These are phyloP conservation scores for Teunomyces funiuensis DNA, from an alignment of 805 yeast genomes.

Conservation along the genomic window DNA sequence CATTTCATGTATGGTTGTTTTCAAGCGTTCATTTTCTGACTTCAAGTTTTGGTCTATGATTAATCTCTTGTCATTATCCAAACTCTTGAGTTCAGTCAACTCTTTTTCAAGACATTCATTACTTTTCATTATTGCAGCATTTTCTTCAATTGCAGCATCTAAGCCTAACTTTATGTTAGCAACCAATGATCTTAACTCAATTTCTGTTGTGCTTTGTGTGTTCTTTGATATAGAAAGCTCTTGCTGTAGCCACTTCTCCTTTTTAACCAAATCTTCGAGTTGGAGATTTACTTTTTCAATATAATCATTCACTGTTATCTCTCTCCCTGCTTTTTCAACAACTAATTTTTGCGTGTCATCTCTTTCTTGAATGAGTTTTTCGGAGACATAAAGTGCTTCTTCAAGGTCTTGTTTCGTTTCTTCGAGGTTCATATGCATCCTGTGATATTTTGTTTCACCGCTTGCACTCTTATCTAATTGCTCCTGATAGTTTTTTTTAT, in stretches of 20 bases:
- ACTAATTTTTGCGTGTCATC: neutral
- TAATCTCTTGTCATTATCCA: too few species aligned
- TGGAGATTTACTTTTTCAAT: neutral
- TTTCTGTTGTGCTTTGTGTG: neutral
- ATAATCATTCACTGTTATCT: neutral
- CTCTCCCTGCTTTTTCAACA: neutral
- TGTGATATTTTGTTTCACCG: neutral
- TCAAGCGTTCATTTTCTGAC: neutral
- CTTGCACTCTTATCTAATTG: too few species aligned
- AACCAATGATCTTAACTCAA: neutral
- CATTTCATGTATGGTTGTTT: neutral
- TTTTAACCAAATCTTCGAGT: neutral
- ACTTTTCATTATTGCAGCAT: neutral
- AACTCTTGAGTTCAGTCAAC: neutral
- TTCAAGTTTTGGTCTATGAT: neutral
- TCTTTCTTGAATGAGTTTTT: neutral
- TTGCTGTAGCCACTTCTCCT: neutral
- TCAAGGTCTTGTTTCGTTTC: neutral
- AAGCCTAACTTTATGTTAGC: neutral
- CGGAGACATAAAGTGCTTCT: neutral
- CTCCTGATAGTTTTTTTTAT: too few species aligned
- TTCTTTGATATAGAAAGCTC: neutral
- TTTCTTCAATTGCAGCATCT: neutral
- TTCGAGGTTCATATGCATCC: neutral
- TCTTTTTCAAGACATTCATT: neutral